Conservation (phyloP, 176 grass and related monocot species). For the Metroxylon sagu region DNA sequence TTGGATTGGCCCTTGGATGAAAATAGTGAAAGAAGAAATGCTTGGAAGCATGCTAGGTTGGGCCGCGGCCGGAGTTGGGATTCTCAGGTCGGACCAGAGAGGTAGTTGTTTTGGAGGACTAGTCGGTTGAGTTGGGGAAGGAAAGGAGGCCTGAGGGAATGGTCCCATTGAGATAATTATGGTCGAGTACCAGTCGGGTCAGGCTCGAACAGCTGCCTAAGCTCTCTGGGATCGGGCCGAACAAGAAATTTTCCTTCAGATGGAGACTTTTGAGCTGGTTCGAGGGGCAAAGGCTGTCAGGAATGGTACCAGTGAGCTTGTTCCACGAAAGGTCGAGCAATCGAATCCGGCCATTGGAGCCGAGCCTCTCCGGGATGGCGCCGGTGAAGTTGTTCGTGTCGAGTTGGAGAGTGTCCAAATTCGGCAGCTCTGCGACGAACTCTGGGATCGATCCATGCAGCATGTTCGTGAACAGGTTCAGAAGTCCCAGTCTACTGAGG, state of each 20-base stretch:
- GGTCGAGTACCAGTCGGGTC: conserved; percentile 67
- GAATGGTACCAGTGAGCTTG: conserved; percentile 62
- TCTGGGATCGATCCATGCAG: conserved; percentile 67
- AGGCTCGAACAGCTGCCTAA: conserved; percentile 71
- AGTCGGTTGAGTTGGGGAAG: conserved; percentile 70
- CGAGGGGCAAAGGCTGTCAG: conserved; percentile 48
- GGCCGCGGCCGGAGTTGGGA: neutral
- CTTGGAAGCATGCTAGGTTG: no score
- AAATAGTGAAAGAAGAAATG: no score
- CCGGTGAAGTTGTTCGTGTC: conserved; percentile 99
- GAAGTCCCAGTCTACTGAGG: conserved; percentile 40
- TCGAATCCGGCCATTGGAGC: conserved; percentile 34
- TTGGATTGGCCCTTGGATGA: no score
- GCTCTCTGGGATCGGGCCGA: conserved; percentile 57
- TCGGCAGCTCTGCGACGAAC: conserved; percentile 50
- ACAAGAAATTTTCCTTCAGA: conserved; percentile 86
- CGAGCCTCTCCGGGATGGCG: conserved; percentile 42
- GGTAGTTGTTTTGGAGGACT: conserved; percentile 90
- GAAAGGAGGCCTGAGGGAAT: conserved; percentile 66
- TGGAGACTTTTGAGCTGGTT: conserved; percentile 57
- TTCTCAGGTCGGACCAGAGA: conserved; percentile 55
- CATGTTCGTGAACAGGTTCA: conserved; percentile 93
- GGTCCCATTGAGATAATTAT: conserved; percentile 96
- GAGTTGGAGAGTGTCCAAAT: conserved; percentile 72
- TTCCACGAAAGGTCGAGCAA: conserved; percentile 79